phyloP scores from a whole-genome alignment of 352 stramenopile genomes.

The Albugo candida region DNA sequence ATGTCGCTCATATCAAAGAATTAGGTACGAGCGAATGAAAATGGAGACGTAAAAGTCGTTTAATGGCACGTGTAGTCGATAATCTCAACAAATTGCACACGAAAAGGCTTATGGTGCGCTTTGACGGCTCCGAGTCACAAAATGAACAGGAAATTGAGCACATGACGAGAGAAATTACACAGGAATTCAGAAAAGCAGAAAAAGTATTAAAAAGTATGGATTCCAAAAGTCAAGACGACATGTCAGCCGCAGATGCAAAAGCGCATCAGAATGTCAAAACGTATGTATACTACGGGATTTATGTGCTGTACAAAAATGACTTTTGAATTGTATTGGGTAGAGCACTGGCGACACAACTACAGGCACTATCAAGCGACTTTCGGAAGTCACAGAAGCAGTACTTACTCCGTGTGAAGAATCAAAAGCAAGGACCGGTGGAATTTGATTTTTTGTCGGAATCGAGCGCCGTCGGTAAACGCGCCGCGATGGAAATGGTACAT shows the following conservation, averaged over 20 bases:
- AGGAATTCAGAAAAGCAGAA: conserved; percentile 64
- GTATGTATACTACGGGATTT: conserved; percentile 10
- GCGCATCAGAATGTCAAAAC: conserved; percentile 71
- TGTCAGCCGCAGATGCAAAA: conserved; percentile 64
- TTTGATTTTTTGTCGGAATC: conserved; percentile 75
- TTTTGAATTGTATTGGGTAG: conserved; percentile 9
- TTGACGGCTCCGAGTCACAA: conserved; percentile 68
- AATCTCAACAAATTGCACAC: conserved; percentile 70
- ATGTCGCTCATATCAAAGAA: conserved; percentile 58
- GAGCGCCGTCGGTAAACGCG: conserved; percentile 20
- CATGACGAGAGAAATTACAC: conserved; percentile 60
- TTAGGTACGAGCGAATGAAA: conserved; percentile 34
- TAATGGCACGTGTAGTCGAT: conserved; percentile 27
- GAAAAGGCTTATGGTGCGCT: conserved; percentile 73
- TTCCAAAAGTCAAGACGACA: conserved; percentile 31
- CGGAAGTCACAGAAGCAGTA: conserved; percentile 97
- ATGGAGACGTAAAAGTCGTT: not conserved
- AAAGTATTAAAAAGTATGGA: conserved; percentile 54
- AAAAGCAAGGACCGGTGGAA: conserved; percentile 90
- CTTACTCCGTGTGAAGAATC: conserved; percentile 86
- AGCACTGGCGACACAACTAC: conserved; percentile 90
- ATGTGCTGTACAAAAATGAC: not conserved
- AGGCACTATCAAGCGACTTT: conserved; percentile 92
- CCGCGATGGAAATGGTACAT: conserved; percentile 29
- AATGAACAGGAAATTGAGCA: conserved; percentile 73